Evolutionary conservation across 305 asterid genomes (phyloP), one percentile per base, ranked within the genome.

Genomic region (Fraxinus sp.): DNA sequence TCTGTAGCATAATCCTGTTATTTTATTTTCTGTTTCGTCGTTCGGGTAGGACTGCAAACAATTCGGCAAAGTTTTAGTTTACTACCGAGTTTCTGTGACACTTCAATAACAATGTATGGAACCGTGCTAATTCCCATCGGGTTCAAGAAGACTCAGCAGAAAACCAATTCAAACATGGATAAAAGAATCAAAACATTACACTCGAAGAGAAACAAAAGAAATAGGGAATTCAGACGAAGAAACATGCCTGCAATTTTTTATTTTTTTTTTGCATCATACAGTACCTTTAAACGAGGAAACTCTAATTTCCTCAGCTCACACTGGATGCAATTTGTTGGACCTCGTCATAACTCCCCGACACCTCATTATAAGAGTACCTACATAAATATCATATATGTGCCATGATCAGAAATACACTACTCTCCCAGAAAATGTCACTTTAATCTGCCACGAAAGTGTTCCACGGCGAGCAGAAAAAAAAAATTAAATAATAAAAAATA

Each of bases 291-390:
- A 76, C 10, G 1, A 20, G 28, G 39, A 26, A 14, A 49, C 59
- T 49, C 32, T 75, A 36, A 11, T 71, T n/a, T 24, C 66, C 49
- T 76, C 81, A 92, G 85, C 88, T 89, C 70, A 35, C 22, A 5
- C 30, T 74, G 0, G 89, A 32, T 62, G 83, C 82, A 70, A 78
- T 84, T 71, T 86, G 93, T 41, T 82, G 94, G 84, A 94, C 89
- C 88, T 93, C 98, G 13, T 90, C 95, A 32, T 95, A 95, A 7
- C 86, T 80, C 81, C 94, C 93, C 0, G 92, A 83, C 81, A 85
- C 97, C 83, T 87, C 92, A 57, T 92, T 93, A 83, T 95, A 95
- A 0, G 91, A 87, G 85, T 88, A 95, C 98, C 98, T 95, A 36
- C 55, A 83, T 30, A 24, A 18, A 36, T 66, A n/a, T 28, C 16